Evolutionary conservation across 768 basidiomycete species (phyloP).

Genomic region (Mycena haematopus): DNA sequence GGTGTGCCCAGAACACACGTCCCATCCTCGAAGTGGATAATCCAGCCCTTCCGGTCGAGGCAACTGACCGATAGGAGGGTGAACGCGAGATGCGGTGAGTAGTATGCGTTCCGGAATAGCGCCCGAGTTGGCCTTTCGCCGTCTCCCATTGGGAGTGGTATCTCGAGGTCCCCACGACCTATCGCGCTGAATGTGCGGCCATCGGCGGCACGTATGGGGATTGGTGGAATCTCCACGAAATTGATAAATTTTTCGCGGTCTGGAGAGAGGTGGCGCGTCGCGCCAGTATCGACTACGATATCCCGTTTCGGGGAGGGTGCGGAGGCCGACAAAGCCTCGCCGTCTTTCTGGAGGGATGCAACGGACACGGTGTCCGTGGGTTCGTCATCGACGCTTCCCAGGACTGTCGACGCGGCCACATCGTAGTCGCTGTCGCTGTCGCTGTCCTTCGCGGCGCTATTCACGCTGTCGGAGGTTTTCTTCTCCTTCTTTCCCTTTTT

Average conservation of each 20-base stretch:
- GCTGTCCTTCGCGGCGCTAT: constrained; percentile 17
- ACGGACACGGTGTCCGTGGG: not conserved
- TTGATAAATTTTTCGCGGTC: constrained; percentile 9
- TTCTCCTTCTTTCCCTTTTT: constrained; percentile 25
- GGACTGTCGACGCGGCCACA: not conserved
- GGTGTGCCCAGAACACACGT: constrained; percentile 8
- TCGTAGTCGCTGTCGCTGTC: constrained; percentile 19
- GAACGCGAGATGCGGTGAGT: constrained; percentile 16
- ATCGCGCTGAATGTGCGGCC: constrained; percentile 16
- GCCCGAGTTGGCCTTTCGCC: constrained; percentile 3
- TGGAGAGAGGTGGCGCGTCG: constrained; percentile 18
- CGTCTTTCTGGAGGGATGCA: not conserved
- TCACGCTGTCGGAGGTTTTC: constrained; percentile 19
- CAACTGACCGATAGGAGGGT: constrained; percentile 2
- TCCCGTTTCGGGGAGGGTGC: not conserved
- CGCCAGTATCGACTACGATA: constrained; percentile 18
- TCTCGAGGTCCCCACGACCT: constrained; percentile 2
- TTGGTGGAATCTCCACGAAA: constrained; percentile 7
- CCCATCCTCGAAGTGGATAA: constrained; percentile 16
- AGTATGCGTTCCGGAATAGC: constrained; percentile 5
- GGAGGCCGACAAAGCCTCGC: not conserved
- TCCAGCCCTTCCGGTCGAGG: constrained; percentile 8
- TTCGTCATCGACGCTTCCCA: constrained; percentile 4
- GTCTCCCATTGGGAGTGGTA: constrained; percentile 15
- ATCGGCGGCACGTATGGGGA: constrained; percentile 14